phyloP scores from a whole-genome alignment of 257 asterid species.

The Solanum sejunctum region DNA sequence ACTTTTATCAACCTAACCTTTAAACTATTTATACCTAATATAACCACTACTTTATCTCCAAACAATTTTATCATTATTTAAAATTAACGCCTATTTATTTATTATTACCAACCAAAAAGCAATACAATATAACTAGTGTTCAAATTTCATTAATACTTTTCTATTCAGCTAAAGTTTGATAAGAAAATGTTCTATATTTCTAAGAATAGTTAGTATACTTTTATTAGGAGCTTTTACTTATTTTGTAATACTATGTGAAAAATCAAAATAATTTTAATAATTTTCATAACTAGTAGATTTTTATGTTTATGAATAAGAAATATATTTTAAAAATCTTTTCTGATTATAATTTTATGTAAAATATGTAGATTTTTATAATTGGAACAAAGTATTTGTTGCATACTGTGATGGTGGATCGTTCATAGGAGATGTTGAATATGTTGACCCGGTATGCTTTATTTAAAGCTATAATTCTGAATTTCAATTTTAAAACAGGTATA shows the following conservation, averaged over 20 bases:
- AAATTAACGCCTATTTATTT: not conserved
- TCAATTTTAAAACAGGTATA: not conserved
- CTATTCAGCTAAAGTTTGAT: not conserved
- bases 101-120: not conserved
- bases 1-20: not conserved
- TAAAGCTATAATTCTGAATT: not conserved
- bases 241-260: too few species aligned
- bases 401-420: not conserved
- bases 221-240: not conserved
- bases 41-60: not conserved
- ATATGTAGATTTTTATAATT: not conserved
- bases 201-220: not conserved
- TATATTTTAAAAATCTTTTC: not conserved
- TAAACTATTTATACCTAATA: not conserved
- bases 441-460: not conserved
- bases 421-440: not conserved
- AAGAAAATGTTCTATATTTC: not conserved
- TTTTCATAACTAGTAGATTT: not conserved
- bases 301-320: not conserved
- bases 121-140: not conserved
- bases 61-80: not conserved
- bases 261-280: too few species aligned
- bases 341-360: not conserved
- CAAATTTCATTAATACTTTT: not conserved
- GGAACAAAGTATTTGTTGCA: not conserved